Percentiles rank a stretch among this genome's conserved stretches.
These are phyloP conservation scores for Fusarium multiceps DNA, from an alignment of 2,329 filamentous ascomycete genomes.

Conservation along the genomic window DNA sequence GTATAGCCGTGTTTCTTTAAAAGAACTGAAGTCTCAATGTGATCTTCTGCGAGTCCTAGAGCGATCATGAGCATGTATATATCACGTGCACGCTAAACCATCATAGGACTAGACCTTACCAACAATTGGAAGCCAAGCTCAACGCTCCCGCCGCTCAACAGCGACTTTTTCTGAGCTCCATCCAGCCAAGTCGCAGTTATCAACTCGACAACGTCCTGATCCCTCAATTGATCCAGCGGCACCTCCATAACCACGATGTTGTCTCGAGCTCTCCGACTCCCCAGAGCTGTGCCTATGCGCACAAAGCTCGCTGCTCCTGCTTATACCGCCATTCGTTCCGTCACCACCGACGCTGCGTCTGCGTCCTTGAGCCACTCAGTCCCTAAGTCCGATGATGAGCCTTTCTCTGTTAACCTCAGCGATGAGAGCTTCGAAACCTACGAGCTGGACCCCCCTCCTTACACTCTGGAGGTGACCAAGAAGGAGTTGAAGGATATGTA, in stretches of 20 bases:
- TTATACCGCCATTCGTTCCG: slow-evolving; percentile 72
- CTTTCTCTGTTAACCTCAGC: slow-evolving; percentile 90
- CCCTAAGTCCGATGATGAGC: slow-evolving; percentile 86
- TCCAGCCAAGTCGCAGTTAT: slow-evolving; percentile 49
- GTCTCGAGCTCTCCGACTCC: slow-evolving; percentile 73
- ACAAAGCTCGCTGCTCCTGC: slow-evolving; percentile 58
- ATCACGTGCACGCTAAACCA: slow-evolving; percentile 45
- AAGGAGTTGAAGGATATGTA: slow-evolving; percentile 99
- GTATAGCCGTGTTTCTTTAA: neutral
- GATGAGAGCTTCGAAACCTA: slow-evolving; percentile 99
- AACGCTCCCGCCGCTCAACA: slow-evolving; percentile 54
- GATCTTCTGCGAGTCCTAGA: neutral
- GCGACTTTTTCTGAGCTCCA: slow-evolving; percentile 58
- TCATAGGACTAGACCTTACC: slow-evolving; percentile 49
- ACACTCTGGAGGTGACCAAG: slow-evolving; percentile 94
- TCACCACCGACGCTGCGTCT: slow-evolving; percentile 95
- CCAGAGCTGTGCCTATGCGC: slow-evolving; percentile 70
- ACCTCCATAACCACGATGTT: slow-evolving; percentile 67
- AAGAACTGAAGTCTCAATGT: neutral
- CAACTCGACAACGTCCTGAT: slow-evolving; percentile 47
- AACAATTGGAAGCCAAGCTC: slow-evolving; percentile 53
- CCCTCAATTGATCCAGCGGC: slow-evolving; percentile 49
- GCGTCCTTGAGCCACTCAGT: slow-evolving; percentile 85
- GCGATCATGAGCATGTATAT: neutral
- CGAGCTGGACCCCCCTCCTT: slow-evolving; percentile 94